Conservation (phyloP, 208 protist genomes). For the Chromosphaera perkinsii region DNA sequence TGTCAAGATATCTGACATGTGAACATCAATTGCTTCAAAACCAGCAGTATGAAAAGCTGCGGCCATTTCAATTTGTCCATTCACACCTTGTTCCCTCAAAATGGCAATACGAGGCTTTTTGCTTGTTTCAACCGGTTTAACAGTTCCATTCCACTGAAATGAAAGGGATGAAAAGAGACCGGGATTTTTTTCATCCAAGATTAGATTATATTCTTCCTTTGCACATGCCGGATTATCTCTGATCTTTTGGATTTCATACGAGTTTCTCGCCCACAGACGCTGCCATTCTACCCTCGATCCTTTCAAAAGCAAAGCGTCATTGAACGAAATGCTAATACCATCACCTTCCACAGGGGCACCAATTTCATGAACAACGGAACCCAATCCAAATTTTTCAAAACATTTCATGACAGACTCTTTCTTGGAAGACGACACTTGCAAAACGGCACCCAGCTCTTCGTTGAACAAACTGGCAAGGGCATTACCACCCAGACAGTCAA, state of each 20-base stretch:
- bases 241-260: conserved; percentile 45
- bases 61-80: conserved; percentile 61
- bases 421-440: too few relatives aligned
- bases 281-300: conserved; percentile 24
- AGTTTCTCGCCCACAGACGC: conserved; percentile 43
- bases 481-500: conserved; percentile 9
- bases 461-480: conserved; percentile 44
- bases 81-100: conserved; percentile 57
- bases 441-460: conserved; percentile 54
- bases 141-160: conserved; percentile 18
- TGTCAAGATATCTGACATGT: conserved; percentile 49
- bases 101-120: conserved; percentile 30
- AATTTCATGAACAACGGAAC: too few relatives aligned
- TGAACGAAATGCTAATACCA: too few relatives aligned
- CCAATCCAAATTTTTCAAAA: too few relatives aligned
- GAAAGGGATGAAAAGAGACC: conserved; percentile 30
- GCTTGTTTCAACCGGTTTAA: neutral
- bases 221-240: conserved; percentile 51
- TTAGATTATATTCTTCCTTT: conserved; percentile 31
- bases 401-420: too few relatives aligned
- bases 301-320: conserved; percentile 12
- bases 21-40: conserved; percentile 50
- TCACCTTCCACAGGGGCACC: too few relatives aligned
- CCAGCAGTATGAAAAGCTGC: conserved; percentile 46
- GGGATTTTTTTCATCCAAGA: conserved; percentile 36